phyloP scores from a whole-genome alignment of 1,284 basidiomycete species.

The Tilletia setariae region DNA sequence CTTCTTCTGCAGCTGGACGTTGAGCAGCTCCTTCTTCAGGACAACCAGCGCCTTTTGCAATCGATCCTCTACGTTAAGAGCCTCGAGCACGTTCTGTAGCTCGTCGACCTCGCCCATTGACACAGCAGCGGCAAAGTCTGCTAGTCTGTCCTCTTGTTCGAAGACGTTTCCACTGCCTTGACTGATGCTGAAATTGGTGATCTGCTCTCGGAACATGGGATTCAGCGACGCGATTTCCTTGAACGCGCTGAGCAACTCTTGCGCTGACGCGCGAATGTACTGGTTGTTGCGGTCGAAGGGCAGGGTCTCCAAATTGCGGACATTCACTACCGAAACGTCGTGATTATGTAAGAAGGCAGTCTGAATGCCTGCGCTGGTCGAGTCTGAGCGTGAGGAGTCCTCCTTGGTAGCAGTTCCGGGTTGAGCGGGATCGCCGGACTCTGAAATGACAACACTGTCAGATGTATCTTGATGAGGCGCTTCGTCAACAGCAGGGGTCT shows the following conservation, averaged over 20 bases:
- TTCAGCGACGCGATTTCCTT: slow-evolving; percentile 98
- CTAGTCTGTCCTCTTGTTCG: slow-evolving; percentile 95
- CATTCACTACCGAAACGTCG: slow-evolving; percentile 83
- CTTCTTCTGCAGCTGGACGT: slow-evolving; percentile 91
- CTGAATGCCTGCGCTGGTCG: slow-evolving; percentile 62
- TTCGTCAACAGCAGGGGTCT: background rate
- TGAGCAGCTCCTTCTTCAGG: slow-evolving; percentile 96
- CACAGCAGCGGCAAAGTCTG: slow-evolving; percentile 95
- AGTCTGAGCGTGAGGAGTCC: no score
- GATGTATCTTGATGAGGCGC: background rate
- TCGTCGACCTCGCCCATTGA: slow-evolving; percentile 85
- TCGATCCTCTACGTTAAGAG: slow-evolving; percentile 79
- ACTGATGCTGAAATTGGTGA: slow-evolving; percentile 92
- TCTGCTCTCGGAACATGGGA: slow-evolving; percentile 96
- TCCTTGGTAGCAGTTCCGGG: background rate
- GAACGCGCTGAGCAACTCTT: slow-evolving; percentile 94
- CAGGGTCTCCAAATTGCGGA: slow-evolving; percentile 74
- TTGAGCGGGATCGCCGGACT: background rate
- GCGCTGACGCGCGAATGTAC: slow-evolving; percentile 90
- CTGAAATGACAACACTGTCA: slow-evolving; percentile 4
- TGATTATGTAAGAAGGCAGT: slow-evolving; percentile 88
- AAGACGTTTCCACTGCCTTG: slow-evolving; percentile 96
- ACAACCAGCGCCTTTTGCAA: slow-evolving; percentile 86
- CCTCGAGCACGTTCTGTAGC: slow-evolving; percentile 89
- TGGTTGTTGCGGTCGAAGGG: slow-evolving; percentile 71